A percentile compares a stretch with the other conserved stretches of the same genome.
Conservation (phyloP, 2,329 filamentous ascomycete species). For the Penicillium sp. region DNA sequence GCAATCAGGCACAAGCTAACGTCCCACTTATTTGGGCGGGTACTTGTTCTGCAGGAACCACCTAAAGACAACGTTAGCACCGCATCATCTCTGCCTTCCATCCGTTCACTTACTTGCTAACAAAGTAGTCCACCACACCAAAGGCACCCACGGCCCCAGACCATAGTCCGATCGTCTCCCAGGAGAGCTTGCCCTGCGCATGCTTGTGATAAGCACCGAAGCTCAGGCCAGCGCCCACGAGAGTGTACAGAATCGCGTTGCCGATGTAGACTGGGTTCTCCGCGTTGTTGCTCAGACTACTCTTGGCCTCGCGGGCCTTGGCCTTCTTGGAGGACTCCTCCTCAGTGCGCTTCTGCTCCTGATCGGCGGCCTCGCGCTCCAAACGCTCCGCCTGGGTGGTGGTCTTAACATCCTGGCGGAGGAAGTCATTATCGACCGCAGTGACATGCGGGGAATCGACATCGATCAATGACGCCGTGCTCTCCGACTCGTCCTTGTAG, state of each 20-base stretch:
- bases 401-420: constrained; percentile 43
- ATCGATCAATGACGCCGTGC: constrained; percentile 44
- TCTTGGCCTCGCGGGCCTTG: constrained; percentile 31
- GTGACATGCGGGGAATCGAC: constrained; percentile 46
- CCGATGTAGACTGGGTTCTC: constrained; percentile 47
- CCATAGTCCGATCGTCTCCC: constrained; percentile 43
- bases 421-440: constrained; percentile 41
- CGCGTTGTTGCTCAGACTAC: constrained; percentile 38
- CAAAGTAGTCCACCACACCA: constrained; percentile 46
- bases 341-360: constrained; percentile 17
- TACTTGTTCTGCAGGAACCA: constrained; percentile 51
- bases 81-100: neutral
- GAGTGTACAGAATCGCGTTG: constrained; percentile 43
- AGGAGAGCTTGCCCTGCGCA: constrained; percentile 43
- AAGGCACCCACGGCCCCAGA: constrained; percentile 44
- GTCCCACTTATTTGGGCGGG: constrained; percentile 41
- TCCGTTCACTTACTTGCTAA: constrained; percentile 44
- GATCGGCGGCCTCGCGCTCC: constrained; percentile 35
- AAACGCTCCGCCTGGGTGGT: constrained; percentile 46
- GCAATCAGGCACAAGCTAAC: neutral
- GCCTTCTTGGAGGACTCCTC: constrained; percentile 28
- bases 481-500: constrained; percentile 39
- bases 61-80: constrained; percentile 28
- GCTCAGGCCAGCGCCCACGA: constrained; percentile 42
- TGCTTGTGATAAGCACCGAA: constrained; percentile 49